phyloP scores from a whole-genome alignment of 169 alveolate species.

The Plasmodium billcollinsi region DNA sequence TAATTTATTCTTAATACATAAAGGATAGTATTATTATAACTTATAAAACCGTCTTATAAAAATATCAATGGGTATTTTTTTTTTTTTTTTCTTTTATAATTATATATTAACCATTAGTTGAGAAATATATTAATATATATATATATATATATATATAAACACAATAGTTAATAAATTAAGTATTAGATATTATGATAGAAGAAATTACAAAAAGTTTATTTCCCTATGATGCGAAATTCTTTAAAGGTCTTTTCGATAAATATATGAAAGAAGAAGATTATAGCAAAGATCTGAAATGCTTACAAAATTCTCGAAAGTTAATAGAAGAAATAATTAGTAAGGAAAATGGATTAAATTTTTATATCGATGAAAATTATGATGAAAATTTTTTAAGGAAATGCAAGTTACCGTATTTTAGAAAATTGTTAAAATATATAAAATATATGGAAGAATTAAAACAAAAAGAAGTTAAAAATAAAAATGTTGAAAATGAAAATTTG shows the following conservation, averaged over 20 bases:
- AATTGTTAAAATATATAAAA: constrained; percentile 17
- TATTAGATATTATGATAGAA: constrained; percentile 29
- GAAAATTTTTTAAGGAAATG: constrained; percentile 38
- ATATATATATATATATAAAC: neutral
- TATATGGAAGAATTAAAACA: neutral
- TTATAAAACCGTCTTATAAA: too few relatives aligned
- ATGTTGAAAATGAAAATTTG: constrained; percentile 3
- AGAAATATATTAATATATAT: neutral
- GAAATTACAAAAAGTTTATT: constrained; percentile 58
- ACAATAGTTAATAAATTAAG: neutral
- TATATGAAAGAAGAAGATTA: constrained; percentile 67
- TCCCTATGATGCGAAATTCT: constrained; percentile 54
- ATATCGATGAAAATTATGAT: constrained; percentile 35
- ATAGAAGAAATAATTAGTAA: constrained; percentile 62
- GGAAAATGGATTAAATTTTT: constrained; percentile 64
- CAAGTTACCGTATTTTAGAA: constrained; percentile 46
- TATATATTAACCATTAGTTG: too few relatives aligned
- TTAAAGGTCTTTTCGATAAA: constrained; percentile 53
- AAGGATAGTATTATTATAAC: too few relatives aligned
- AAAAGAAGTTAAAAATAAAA: neutral
- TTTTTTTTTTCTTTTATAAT: too few relatives aligned
- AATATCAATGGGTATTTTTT: too few relatives aligned
- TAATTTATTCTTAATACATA: too few relatives aligned
- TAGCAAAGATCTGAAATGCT: constrained; percentile 24
- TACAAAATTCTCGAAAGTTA: constrained; percentile 35